phyloP scores from a whole-genome alignment of 805 yeast genomes.

The Saturnispora besseyi region DNA sequence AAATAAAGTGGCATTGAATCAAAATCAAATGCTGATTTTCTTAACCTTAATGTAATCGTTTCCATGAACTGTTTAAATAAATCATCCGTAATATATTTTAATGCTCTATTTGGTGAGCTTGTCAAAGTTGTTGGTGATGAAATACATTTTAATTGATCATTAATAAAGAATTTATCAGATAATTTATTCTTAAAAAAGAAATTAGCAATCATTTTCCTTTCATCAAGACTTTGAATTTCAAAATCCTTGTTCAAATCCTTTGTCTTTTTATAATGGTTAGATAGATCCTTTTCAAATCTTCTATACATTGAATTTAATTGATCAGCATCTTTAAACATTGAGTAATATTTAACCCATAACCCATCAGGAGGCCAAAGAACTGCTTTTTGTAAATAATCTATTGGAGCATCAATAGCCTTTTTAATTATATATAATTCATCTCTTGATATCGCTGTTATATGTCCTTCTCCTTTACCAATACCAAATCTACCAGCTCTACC shows the following conservation, averaged over 20 bases:
- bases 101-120: slow-evolving; percentile 17
- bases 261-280: slow-evolving; percentile 15
- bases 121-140: slow-evolving; percentile 27
- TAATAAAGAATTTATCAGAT: slow-evolving; percentile 20
- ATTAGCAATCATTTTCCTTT: slow-evolving; percentile 17
- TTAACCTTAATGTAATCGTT: slow-evolving; percentile 47
- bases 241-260: slow-evolving; percentile 17
- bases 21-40: slow-evolving; percentile 49
- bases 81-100: slow-evolving; percentile 29
- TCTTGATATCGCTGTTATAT: slow-evolving; percentile 44
- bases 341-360: slow-evolving; percentile 57
- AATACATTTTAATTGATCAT: slow-evolving; percentile 30
- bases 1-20: slow-evolving; percentile 25
- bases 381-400: slow-evolving; percentile 48
- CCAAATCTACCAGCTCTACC: slow-evolving; percentile 90
- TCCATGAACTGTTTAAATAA: slow-evolving; percentile 36
- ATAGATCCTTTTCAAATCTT: slow-evolving; percentile 36
- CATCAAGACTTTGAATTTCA: slow-evolving; percentile 23
- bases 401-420: slow-evolving; percentile 41
- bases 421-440: slow-evolving; percentile 38
- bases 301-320: slow-evolving; percentile 38
- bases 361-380: slow-evolving; percentile 73
- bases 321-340: slow-evolving; percentile 47
- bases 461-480: slow-evolving; percentile 31
- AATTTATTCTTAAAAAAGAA: slow-evolving; percentile 22